phyloP scores from a whole-genome alignment of 495 filamentous ascomycete genomes.

The Hyaloscypha finlandica region DNA sequence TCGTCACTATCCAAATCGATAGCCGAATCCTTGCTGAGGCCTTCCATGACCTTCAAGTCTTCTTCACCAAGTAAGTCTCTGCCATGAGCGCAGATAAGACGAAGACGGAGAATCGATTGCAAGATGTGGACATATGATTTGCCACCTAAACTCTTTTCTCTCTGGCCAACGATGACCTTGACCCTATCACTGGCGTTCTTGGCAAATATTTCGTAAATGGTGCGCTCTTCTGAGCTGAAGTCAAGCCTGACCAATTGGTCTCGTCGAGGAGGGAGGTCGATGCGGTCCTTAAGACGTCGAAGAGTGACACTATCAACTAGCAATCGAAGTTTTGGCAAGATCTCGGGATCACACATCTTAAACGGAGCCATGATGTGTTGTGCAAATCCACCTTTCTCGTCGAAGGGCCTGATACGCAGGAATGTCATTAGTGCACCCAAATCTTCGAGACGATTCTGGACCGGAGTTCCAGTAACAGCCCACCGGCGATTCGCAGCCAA shows the following conservation, averaged over 20 bases:
- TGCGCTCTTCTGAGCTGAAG: conserved; percentile 51
- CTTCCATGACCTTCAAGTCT: conserved; percentile 76
- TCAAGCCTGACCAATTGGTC: conserved; percentile 70
- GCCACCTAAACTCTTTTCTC: conserved; percentile 70
- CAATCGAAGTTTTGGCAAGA: conserved; percentile 80
- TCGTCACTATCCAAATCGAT: conserved; percentile 84
- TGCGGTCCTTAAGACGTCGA: conserved; percentile 88
- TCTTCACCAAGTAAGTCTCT: conserved; percentile 82
- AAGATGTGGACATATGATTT: conserved; percentile 86
- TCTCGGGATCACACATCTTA: conserved; percentile 76
- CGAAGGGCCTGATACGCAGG: conserved; percentile 81
- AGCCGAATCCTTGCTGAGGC: conserved; percentile 74
- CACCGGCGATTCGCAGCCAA: conserved; percentile 81
- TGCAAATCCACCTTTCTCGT: conserved; percentile 70
- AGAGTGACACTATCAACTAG: conserved; percentile 91
- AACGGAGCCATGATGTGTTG: conserved; percentile 81
- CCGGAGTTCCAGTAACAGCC: conserved; percentile 93
- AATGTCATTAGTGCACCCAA: conserved; percentile 89
- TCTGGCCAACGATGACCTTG: conserved; percentile 47
- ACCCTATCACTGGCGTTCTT: conserved; percentile 55
- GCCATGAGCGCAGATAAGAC: conserved; percentile 88
- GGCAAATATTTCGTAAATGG: conserved; percentile 57
- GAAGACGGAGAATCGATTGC: conserved; percentile 85
- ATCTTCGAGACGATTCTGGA: conserved; percentile 91
- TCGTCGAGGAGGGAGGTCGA: conserved; percentile 72